Conservation (phyloP, 805 yeast genomes). For the Priceomyces medius region DNA sequence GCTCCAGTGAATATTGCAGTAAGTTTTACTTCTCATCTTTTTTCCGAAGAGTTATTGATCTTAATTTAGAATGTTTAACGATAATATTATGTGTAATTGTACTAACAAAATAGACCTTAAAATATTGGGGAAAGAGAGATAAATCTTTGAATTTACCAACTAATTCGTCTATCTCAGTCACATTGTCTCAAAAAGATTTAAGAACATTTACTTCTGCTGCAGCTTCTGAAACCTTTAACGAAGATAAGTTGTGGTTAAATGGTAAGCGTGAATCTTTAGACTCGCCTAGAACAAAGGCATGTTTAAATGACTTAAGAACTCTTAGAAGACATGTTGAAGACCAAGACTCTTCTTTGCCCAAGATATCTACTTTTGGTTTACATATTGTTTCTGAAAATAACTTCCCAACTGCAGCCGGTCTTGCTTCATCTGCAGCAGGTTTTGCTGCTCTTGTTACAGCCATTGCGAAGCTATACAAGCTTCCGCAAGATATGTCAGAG, state of each 20-base stretch:
- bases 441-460: conserved; percentile 93
- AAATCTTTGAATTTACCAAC: conserved; percentile 87
- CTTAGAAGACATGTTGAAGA: conserved; percentile 64
- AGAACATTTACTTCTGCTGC: conserved; percentile 90
- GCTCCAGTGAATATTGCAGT: conserved; percentile 98
- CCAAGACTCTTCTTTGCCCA: conserved; percentile 53
- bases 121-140: conserved; percentile 99
- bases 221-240: conserved; percentile 52
- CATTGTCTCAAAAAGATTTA: conserved; percentile 86
- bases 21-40: conserved; percentile 30
- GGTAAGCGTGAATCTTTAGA: conserved; percentile 75
- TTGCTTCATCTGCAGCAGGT: conserved; percentile 98
- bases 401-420: conserved; percentile 98
- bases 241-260: conserved; percentile 80
- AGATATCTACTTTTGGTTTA: conserved; percentile 61
- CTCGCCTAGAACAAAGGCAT: conserved; percentile 63
- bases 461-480: conserved; percentile 78
- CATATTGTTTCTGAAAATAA: conserved; percentile 91
- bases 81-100: conserved; percentile 1
- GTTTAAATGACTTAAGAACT: conserved; percentile 70
- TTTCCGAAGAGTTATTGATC: background rate
- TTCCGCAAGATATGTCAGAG: conserved; percentile 83
- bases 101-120: conserved; percentile 59
- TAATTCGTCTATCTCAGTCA: conserved; percentile 92
- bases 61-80: background rate